Percentiles rank a stretch among this genome's conserved stretches.
phyloP scores from a whole-genome alignment of 352 stramenopile genomes.

The Globisporangium spinosum region DNA sequence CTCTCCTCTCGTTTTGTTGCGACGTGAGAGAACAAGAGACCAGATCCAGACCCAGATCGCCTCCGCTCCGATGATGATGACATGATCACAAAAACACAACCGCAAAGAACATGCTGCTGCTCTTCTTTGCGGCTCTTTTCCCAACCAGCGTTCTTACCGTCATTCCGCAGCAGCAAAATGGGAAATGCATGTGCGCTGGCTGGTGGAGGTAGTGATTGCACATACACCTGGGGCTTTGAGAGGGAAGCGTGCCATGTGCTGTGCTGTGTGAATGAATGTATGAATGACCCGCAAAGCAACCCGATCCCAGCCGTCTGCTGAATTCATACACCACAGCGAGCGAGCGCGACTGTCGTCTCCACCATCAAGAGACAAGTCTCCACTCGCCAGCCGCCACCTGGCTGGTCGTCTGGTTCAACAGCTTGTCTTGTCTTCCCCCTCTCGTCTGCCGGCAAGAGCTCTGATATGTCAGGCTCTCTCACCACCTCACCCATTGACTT shows the following conservation, averaged over 20 bases:
- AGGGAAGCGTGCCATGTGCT: too few species aligned
- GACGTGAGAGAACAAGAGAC: background rate
- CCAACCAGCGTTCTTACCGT: background rate
- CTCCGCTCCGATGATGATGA: background rate
- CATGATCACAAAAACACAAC: background rate
- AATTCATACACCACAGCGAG: background rate
- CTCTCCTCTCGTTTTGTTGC: background rate
- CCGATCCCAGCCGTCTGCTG: background rate
- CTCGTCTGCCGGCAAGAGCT: background rate
- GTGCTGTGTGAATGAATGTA: background rate
- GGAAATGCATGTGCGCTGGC: background rate
- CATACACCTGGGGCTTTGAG: background rate
- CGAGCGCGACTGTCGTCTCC: background rate
- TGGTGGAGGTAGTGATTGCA: background rate
- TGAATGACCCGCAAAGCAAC: background rate
- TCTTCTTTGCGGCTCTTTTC: background rate
- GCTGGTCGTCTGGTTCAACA: background rate
- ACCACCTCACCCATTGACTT: background rate
- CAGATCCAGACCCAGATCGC: too few species aligned
- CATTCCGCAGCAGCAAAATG: background rate
- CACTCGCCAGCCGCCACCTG: background rate
- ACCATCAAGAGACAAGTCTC: background rate
- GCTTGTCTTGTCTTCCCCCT: background rate
- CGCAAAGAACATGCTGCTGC: background rate
- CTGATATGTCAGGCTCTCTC: slow-evolving; percentile 2